These are phyloP conservation scores for Colletotrichum eremochloae DNA, from an alignment of 2,329 filamentous ascomycete species.

Conservation along the genomic window DNA sequence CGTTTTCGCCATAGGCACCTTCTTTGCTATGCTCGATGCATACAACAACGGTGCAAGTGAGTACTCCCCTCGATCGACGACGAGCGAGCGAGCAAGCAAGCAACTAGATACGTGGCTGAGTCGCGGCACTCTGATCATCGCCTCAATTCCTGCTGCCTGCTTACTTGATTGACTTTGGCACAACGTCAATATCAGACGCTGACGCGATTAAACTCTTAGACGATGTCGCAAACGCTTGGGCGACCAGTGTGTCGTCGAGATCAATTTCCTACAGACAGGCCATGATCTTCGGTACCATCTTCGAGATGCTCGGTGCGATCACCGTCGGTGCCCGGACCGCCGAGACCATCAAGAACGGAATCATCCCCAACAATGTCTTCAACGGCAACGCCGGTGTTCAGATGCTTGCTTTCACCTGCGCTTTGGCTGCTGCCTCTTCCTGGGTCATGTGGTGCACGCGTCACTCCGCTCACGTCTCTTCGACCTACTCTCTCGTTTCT, in stretches of 20 bases:
- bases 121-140: background rate
- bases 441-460: slow-evolving; percentile 88
- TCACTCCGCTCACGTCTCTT: slow-evolving; percentile 80
- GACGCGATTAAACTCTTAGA: slow-evolving; percentile 58
- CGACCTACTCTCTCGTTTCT: slow-evolving; percentile 79
- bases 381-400: slow-evolving; percentile 73
- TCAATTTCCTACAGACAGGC: slow-evolving; percentile 79
- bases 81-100: background rate
- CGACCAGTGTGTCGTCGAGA: slow-evolving; percentile 84
- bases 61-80: slow-evolving; percentile 49
- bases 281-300: slow-evolving; percentile 75
- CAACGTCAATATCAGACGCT: slow-evolving; percentile 19
- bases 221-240: slow-evolving; percentile 89
- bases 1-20: slow-evolving; percentile 80
- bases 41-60: slow-evolving; percentile 85
- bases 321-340: slow-evolving; percentile 78
- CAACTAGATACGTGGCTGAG: background rate
- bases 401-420: slow-evolving; percentile 76
- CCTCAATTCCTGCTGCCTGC: background rate
- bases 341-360: slow-evolving; percentile 84
- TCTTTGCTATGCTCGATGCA: slow-evolving; percentile 82
- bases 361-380: slow-evolving; percentile 74
- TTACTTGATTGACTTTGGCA: background rate
- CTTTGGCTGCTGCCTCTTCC: slow-evolving; percentile 72
- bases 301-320: slow-evolving; percentile 77